Evolutionary conservation across 371 early-diverging fungal species (phyloP).

Genomic region (Mortierella sp.): DNA sequence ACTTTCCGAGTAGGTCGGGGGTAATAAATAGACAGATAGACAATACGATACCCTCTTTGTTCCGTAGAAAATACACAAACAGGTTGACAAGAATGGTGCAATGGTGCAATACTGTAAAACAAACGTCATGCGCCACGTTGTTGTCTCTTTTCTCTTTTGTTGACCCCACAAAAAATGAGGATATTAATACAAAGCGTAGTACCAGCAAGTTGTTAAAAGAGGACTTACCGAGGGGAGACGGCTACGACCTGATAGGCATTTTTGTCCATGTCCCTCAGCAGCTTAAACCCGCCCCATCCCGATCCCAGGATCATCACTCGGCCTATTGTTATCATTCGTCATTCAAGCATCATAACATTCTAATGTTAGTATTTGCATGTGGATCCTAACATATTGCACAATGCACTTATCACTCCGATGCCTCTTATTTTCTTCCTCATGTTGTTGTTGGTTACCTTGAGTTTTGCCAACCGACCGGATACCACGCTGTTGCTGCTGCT

Average conservation of each 20-base stretch:
- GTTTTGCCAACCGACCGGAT: conserved; percentile 51
- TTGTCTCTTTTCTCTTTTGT: not conserved
- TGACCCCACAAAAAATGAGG: not conserved
- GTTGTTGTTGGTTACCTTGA: conserved; percentile 30
- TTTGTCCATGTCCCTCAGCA: conserved; percentile 72
- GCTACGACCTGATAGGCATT: conserved; percentile 77
- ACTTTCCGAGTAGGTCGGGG: not conserved
- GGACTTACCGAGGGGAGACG: conserved; percentile 71
- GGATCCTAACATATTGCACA: not conserved
- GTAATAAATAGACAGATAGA: not conserved
- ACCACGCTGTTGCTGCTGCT: conserved; percentile 33
- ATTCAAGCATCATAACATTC: not conserved
- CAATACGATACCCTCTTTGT: not conserved
- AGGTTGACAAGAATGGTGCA: not conserved
- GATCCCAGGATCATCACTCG: conserved; percentile 70
- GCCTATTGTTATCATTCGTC: conserved; percentile 8
- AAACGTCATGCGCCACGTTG: not conserved
- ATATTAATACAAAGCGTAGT: not conserved
- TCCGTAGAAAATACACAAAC: not conserved
- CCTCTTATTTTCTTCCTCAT: not conserved
- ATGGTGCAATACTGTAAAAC: too few relatives aligned
- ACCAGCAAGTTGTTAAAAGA: not conserved
- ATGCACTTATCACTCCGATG: not conserved
- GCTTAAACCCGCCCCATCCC: conserved; percentile 81
- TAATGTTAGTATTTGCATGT: not conserved